Conservation (phyloP, 2,329 filamentous ascomycete species). For the Monosporascus ibericus region DNA sequence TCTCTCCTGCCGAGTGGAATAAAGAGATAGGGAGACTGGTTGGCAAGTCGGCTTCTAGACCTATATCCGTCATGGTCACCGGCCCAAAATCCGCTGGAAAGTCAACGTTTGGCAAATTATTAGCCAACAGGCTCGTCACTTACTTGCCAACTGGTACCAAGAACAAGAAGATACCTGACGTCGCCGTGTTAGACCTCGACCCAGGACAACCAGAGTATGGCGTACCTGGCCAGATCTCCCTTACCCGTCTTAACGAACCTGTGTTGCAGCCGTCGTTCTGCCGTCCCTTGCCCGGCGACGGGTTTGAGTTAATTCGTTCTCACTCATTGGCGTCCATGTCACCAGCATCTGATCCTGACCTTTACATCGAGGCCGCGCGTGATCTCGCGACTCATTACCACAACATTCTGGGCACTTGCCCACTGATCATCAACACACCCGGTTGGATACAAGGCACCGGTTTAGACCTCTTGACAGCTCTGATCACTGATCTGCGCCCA, state of each 20-base stretch:
- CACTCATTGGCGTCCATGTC: constrained; percentile 62
- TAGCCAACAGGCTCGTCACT: constrained; percentile 63
- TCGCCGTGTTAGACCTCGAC: constrained; percentile 68
- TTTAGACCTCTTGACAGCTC: constrained; percentile 53
- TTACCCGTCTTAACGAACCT: constrained; percentile 53
- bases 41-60: constrained; percentile 27
- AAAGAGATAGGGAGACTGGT: constrained; percentile 46
- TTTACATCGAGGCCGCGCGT: constrained; percentile 58
- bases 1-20: constrained; percentile 56
- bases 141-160: constrained; percentile 20
- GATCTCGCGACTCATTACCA: constrained; percentile 58
- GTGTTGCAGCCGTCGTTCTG: constrained; percentile 64
- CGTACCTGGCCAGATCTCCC: constrained; percentile 62
- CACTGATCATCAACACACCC: constrained; percentile 67
- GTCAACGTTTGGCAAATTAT: constrained; percentile 63
- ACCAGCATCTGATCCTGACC: constrained; percentile 58
- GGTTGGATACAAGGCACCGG: constrained; percentile 70
- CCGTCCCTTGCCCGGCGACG: constrained; percentile 39
- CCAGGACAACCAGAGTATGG: constrained; percentile 72
- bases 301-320: constrained; percentile 44
- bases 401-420: constrained; percentile 36
- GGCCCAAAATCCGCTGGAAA: constrained; percentile 71
- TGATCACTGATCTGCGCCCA: constrained; percentile 49
- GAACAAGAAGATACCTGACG: constrained; percentile 21
- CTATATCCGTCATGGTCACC: constrained; percentile 50